Conservation (phyloP, 306 rosid species). For the Clitoria ternatea region DNA sequence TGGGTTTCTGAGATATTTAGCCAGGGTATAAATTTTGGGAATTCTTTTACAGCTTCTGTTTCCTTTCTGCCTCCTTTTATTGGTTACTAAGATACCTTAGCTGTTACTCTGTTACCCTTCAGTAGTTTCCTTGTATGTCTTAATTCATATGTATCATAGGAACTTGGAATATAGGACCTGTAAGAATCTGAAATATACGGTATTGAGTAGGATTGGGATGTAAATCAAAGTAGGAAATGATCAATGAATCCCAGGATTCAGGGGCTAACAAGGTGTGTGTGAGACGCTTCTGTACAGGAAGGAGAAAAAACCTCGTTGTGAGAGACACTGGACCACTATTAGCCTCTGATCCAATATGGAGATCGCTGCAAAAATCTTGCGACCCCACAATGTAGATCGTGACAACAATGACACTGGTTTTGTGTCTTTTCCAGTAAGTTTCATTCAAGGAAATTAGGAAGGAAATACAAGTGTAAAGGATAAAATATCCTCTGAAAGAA, state of each 20-base stretch:
- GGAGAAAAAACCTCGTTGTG: not conserved
- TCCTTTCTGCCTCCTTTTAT: slow-evolving; percentile 6
- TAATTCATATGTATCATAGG: not conserved
- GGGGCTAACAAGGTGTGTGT: not conserved
- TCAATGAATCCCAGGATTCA: not conserved
- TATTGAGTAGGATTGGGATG: not conserved
- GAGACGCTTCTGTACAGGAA: not conserved
- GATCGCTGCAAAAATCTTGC: too few relatives aligned
- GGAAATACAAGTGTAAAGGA: not conserved
- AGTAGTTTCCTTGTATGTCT: not conserved
- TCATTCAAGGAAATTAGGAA: not conserved
- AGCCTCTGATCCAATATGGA: too few relatives aligned
- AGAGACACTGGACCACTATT: not conserved
- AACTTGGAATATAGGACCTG: not conserved
- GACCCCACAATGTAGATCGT: too few relatives aligned
- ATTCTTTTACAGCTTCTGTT: not conserved
- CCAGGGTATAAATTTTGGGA: not conserved
- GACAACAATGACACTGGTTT: too few relatives aligned
- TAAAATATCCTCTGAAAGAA: not conserved
- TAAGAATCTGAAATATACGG: not conserved
- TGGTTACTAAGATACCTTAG: not conserved
- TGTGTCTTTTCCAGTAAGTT: not conserved
- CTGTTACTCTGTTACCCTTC: not conserved
- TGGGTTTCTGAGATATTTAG: not conserved
- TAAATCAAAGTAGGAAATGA: not conserved